These are phyloP conservation scores for Leishmania braziliensis DNA, from an alignment of 208 protist species.

Conservation along the genomic window DNA sequence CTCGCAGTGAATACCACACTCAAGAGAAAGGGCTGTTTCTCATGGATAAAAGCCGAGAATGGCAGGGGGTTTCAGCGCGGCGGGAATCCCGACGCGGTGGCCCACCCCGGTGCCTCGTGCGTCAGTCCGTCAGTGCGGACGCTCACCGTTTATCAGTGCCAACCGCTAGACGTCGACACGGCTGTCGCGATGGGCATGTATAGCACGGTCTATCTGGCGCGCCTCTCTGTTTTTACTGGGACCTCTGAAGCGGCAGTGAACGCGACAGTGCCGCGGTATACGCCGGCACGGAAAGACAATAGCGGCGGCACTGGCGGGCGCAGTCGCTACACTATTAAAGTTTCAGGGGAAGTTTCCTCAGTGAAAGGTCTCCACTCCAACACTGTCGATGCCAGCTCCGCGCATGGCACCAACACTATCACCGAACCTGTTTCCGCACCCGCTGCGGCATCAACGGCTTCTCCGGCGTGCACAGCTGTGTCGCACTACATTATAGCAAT, in stretches of 20 bases:
- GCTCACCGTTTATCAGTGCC: slow-evolving; percentile 38
- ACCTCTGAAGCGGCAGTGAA: slow-evolving; percentile 7
- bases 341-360: slow-evolving; percentile 1
- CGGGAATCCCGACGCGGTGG: background rate
- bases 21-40: background rate
- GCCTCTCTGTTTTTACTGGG: slow-evolving; percentile 49
- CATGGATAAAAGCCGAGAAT: background rate
- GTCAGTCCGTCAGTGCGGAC: slow-evolving; percentile 5
- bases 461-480: background rate
- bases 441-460: background rate
- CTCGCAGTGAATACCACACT: background rate
- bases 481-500: slow-evolving; percentile 64
- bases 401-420: too few relatives aligned
- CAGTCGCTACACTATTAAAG: slow-evolving; percentile 8
- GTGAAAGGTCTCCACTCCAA: background rate
- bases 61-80: background rate
- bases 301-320: background rate
- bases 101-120: background rate
- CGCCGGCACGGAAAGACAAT: background rate
- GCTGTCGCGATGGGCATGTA: slow-evolving; percentile 56
- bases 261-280: slow-evolving; percentile 15
- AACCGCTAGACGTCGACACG: slow-evolving; percentile 25
- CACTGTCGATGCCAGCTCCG: background rate
- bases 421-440: background rate
- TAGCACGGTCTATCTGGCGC: slow-evolving; percentile 53